Base-by-base conservation (phyloP, 257 asterid genomes). In the Gentiana straminea region DNA sequence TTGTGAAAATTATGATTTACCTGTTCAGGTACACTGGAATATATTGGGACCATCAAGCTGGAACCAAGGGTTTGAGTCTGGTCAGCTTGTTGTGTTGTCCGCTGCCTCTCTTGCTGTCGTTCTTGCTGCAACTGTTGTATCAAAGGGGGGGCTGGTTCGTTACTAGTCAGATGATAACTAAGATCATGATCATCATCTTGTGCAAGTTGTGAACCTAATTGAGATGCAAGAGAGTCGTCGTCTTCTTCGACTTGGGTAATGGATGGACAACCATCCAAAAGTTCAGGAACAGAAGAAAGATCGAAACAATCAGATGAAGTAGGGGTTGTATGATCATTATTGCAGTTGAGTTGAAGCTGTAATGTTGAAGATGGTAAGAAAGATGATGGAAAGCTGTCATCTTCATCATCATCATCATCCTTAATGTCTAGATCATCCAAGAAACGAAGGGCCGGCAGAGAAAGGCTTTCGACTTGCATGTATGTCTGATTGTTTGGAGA, bases 81-180 rank as follows among this genome's bases (percentile, higher is more conserved):
- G 13, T 64, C 47, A 44, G 70, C 13, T 61, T 66, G 13, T n/a
- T 70, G 7, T 66, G 70, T 13, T 54, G 43, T 9, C 46, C 73
- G 82, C 32, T 72, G 75, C 55, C 76, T 64, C 43, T 86, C 95
- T 8, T 73, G 81, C 38, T 72, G 78, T 64, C 92, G 68, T 54
- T 86, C 96, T 46, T 72, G 78, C 55, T 77, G 82, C 68, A 80
- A 50, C 43, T 87, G 92, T 36, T 84, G 82, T 2, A 89, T 69
- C 57, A 84, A 49, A 5, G 89, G 84, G 38, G 12, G 36, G 70
- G 32, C 49, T 38, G 36, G 77, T 53, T 41, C 2, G 9, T 41
- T 41, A 41, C 46, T 41, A n/a, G 54, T 67, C 39, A 65, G 36
- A 41, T 55, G 69, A 66, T 75, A 69, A 39, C 54, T 39, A n/a